Evolutionary conservation across 306 rosid species (phyloP).

Genomic region (Pterocarpus macrocarpus): DNA sequence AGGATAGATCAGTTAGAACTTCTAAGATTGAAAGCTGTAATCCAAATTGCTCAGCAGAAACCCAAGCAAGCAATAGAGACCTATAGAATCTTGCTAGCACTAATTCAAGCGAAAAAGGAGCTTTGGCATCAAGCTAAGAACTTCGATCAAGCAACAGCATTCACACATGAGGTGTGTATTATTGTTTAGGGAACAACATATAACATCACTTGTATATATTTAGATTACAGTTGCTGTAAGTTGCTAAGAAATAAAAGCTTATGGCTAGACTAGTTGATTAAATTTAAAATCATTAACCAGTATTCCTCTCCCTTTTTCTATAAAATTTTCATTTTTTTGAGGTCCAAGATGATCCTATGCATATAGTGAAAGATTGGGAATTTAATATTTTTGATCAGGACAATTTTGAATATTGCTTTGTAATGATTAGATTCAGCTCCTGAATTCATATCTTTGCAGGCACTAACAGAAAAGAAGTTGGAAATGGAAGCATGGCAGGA

Average conservation of each 20-base stretch:
- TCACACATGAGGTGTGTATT: conserved; percentile 64
- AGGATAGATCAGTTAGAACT: conserved; percentile 78
- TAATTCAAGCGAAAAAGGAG: conserved; percentile 74
- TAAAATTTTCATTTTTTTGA: not conserved
- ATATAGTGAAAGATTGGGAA: not conserved
- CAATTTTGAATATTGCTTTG: conserved; percentile 11
- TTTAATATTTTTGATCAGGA: not conserved
- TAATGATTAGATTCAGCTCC: not conserved
- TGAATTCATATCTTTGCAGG: conserved; percentile 59
- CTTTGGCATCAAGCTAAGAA: conserved; percentile 55
- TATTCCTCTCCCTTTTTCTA: not conserved
- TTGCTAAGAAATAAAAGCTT: conserved; percentile 5
- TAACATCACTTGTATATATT: not conserved
- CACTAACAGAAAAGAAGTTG: conserved; percentile 55
- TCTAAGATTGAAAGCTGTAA: conserved; percentile 84
- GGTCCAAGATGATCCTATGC: conserved; percentile 6
- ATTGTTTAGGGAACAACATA: conserved; percentile 12
- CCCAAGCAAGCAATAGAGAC: conserved; percentile 96
- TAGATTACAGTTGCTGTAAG: conserved; percentile 3
- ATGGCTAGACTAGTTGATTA: conserved; percentile 21
- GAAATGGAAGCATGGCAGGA: conserved; percentile 86
- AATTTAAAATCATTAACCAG: conserved; percentile 15
- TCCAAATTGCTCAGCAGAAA: conserved; percentile 78
- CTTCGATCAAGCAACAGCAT: conserved; percentile 47
- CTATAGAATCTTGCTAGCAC: conserved; percentile 81